Percentiles rank a stretch among this genome's conserved stretches.
Conservation (phyloP, 139 green algal genomes). For the Chlorella sp. region DNA sequence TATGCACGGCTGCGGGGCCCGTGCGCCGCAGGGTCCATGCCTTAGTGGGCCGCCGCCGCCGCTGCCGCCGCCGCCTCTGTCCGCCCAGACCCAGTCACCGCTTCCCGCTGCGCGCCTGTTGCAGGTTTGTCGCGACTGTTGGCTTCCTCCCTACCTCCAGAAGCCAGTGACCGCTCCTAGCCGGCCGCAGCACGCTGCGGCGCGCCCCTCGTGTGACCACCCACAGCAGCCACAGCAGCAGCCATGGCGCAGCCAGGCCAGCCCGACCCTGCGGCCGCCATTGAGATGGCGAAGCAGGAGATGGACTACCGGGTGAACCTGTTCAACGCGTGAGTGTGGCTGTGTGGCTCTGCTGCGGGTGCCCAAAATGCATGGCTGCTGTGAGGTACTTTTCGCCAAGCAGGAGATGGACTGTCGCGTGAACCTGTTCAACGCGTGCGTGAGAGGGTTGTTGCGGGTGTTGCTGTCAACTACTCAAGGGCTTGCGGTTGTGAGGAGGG, state of each 20-base stretch:
- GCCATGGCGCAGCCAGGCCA: conserved; percentile 4
- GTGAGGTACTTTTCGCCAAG: neutral
- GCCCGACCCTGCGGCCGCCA: conserved; percentile 11
- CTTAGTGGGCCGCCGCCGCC: too few species aligned
- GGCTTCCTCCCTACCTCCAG: too few species aligned
- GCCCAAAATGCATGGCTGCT: neutral
- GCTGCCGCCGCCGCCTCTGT: too few species aligned
- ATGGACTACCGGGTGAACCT: conserved; percentile 95
- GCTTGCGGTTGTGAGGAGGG: too few species aligned
- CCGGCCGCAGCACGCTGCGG: neutral
- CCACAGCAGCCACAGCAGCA: conserved; percentile 2
- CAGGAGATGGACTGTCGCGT: neutral
- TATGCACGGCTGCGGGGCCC: too few species aligned
- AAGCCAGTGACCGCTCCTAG: too few species aligned
- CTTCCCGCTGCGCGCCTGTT: too few species aligned
- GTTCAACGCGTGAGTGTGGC: conserved; percentile 81
- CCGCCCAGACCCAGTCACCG: too few species aligned
- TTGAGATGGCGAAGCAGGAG: conserved; percentile 82
- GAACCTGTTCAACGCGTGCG: neutral
- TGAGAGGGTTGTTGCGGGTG: too few species aligned
- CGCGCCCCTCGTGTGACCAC: neutral
- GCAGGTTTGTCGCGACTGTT: too few species aligned
- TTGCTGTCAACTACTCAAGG: too few species aligned
- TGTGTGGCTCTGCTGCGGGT: neutral
- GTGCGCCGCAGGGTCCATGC: too few species aligned